Base-by-base conservation (phyloP, 495 filamentous ascomycete species). In the Pyrenula aspistea region DNA sequence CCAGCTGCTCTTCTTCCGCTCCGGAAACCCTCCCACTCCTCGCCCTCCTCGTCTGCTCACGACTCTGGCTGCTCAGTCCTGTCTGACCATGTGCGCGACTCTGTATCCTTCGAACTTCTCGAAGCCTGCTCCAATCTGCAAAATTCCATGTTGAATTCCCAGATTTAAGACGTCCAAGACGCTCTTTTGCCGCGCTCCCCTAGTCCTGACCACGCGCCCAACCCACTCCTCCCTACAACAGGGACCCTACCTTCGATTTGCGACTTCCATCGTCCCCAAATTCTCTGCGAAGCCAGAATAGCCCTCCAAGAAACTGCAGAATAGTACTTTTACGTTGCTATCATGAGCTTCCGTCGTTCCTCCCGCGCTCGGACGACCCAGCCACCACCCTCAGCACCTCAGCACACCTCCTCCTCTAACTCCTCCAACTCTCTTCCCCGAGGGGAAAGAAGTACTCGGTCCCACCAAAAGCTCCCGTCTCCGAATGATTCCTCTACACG, bases 321-420 rank as follows among this genome's bases (percentile, higher is more conserved):
- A 4, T 42, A 8, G 31, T 42, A 4, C 15, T 55, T 47, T 22
- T 36, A 50, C 24, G 22, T 55, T 55, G 53, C 61, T 59, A 63
- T 63, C 63, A 80, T 80, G 73, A 85, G 88, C 63, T 87, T 90
- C 63, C 86, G 93, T 69, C 89, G 93, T 68, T 95, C 91, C 53
- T 93, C 92, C 63, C 84, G 93, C 72, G 88, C 90, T 73, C 89
- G 90, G 68, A 82, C 81, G 59, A 82, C 85, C 59, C 88, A 93
- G 71, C 83, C 88, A 57, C 79, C 83, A 62, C 74, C 78, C 61
- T 76, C 76, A 57, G 70, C 76, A 56, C 82, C 85, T 49, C 84
- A 89, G 56, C 83, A 88, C 65, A 78, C 77, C 65, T 77, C 76
- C 64, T 91, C 90, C 48, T 89, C 90, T 21, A 83, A 81, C 53